These are phyloP conservation scores for Lasiosphaeris hirsuta DNA, from an alignment of 495 filamentous ascomycete genomes.

Conservation along the genomic window DNA sequence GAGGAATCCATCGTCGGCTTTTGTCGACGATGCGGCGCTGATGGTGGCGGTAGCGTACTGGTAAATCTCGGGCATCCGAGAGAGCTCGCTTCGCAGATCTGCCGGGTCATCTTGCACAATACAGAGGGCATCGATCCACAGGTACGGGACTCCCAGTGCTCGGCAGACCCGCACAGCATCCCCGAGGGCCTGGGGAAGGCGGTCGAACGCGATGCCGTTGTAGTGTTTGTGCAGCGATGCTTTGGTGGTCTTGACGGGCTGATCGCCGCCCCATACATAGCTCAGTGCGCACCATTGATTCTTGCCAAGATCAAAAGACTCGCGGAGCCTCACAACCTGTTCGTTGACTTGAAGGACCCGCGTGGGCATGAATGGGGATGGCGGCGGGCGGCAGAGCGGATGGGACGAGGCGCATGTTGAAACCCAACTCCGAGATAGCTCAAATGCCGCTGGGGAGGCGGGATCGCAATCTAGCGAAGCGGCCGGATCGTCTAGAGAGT, in stretches of 20 bases:
- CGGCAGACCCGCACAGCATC: conserved; percentile 5
- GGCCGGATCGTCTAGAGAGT: no score
- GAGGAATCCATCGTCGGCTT: no score
- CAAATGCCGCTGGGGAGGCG: no score
- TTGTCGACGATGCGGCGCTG: neutral
- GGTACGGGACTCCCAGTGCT: neutral
- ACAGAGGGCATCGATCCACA: conserved; percentile 11
- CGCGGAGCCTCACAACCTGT: no score
- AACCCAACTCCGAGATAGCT: no score
- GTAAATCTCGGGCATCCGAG: conserved; percentile 6
- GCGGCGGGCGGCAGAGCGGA: no score
- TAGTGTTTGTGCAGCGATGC: neutral
- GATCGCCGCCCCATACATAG: conserved; percentile 13
- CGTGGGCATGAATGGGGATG: no score
- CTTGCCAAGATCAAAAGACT: no score
- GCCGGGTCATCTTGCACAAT: conserved; percentile 3
- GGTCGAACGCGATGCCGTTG: neutral
- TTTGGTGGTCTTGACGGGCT: conserved; percentile 6
- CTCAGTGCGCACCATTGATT: neutral
- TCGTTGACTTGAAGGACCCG: no score
- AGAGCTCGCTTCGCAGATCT: neutral
- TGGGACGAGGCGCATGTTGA: no score
- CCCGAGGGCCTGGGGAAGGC: neutral
- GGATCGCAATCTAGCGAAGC: no score
- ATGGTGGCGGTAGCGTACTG: conserved; percentile 2